phyloP scores from a whole-genome alignment of 2,329 filamentous ascomycete genomes.

The Penicillium sp. region DNA sequence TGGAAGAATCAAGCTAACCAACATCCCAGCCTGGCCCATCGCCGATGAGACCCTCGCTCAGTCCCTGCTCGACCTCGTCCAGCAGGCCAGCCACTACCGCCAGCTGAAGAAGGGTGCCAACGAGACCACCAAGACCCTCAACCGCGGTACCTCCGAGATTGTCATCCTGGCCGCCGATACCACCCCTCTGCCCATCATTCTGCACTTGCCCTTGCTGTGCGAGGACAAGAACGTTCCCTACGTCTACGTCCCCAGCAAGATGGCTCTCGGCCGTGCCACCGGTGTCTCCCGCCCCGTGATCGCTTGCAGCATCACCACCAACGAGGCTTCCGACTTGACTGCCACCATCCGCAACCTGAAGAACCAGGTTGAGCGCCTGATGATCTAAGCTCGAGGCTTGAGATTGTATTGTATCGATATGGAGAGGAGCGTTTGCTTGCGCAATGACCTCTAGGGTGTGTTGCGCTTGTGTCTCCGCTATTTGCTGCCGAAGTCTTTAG shows the following conservation, averaged over 20 bases:
- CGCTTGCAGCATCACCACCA: slow-evolving; percentile 82
- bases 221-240: slow-evolving; percentile 73
- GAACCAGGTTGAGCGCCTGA: slow-evolving; percentile 92
- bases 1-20: background rate
- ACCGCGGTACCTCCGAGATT: slow-evolving; percentile 85
- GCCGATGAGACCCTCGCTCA: slow-evolving; percentile 72
- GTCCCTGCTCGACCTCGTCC: slow-evolving; percentile 78
- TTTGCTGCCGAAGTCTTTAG: slow-evolving; percentile 17
- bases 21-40: slow-evolving; percentile 60
- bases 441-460: background rate
- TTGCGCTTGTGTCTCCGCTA: background rate
- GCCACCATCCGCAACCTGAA: slow-evolving; percentile 84
- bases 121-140: slow-evolving; percentile 81
- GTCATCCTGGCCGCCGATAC: slow-evolving; percentile 89
- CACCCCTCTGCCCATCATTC: slow-evolving; percentile 78
- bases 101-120: slow-evolving; percentile 90
- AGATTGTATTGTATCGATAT: slow-evolving; percentile 5
- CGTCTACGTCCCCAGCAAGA: slow-evolving; percentile 73
- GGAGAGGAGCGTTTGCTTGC: background rate
- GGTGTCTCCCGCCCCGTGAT: slow-evolving; percentile 89
- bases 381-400: slow-evolving; percentile 64
- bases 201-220: slow-evolving; percentile 83
- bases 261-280: slow-evolving; percentile 81
- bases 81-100: slow-evolving; percentile 61
- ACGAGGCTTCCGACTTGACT: slow-evolving; percentile 84